phyloP scores from a whole-genome alignment of 768 basidiomycete genomes.

The Basidioascus undulatus region DNA sequence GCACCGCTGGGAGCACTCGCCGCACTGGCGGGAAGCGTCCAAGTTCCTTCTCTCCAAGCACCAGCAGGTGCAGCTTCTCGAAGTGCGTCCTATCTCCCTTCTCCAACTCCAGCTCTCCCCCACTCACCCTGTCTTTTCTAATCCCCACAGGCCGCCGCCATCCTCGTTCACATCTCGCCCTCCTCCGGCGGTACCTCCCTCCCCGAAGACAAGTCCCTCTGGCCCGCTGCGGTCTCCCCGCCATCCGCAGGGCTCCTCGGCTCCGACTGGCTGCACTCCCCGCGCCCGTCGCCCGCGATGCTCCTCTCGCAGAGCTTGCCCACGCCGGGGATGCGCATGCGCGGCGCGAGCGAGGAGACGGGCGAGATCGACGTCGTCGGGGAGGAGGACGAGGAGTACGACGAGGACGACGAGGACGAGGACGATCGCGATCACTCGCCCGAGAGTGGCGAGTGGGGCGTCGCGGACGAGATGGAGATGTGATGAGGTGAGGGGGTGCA shows the following conservation, averaged over 20 bases:
- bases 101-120: background rate
- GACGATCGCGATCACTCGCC: too few species aligned
- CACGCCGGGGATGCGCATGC: too few species aligned
- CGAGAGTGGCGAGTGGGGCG: too few species aligned
- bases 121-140: slow-evolving; percentile 3
- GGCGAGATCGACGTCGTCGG: too few species aligned
- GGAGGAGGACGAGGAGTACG: too few species aligned
- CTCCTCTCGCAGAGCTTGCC: too few species aligned
- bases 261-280: slow-evolving; percentile 10
- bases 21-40: slow-evolving; percentile 81
- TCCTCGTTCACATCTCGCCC: slow-evolving; percentile 60
- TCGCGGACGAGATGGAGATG: too few species aligned
- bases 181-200: slow-evolving; percentile 40
- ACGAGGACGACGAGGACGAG: too few species aligned
- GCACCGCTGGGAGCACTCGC: too few species aligned
- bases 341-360: too few species aligned
- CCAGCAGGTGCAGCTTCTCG: slow-evolving; percentile 87
- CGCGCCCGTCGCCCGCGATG: too few species aligned
- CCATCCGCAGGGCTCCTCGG: slow-evolving; percentile 14
- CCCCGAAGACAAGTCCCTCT: slow-evolving; percentile 79
- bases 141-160: slow-evolving; percentile 54
- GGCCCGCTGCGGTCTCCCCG: slow-evolving; percentile 15
- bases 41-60: slow-evolving; percentile 84
- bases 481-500: too few species aligned
- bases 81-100: slow-evolving; percentile 27